Conservation (phyloP, 345 rosid species). For the Noccaea caerulescens region DNA sequence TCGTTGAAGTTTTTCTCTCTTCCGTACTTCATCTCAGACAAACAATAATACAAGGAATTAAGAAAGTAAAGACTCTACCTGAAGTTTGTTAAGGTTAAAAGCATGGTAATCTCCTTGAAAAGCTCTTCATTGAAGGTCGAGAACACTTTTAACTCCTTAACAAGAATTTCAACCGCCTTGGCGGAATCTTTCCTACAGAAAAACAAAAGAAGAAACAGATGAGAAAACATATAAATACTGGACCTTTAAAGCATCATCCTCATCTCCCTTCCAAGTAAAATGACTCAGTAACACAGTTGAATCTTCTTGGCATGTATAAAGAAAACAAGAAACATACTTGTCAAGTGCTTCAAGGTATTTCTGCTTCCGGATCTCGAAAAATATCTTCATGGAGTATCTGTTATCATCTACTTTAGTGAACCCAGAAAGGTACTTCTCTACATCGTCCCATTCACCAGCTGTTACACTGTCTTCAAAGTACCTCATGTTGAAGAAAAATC, state of each 20-base stretch:
- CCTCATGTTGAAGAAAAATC: constrained; percentile 55
- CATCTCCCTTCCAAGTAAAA: not conserved
- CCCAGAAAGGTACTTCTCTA: constrained; percentile 55
- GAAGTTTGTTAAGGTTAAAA: constrained; percentile 51
- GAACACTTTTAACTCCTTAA: constrained; percentile 51
- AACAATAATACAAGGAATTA: not conserved
- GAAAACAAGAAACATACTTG: constrained; percentile 40
- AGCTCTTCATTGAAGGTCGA: constrained; percentile 53
- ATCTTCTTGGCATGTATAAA: not conserved
- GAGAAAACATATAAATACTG: not conserved
- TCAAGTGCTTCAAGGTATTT: constrained; percentile 57
- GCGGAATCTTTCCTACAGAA: constrained; percentile 46
- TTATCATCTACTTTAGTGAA: constrained; percentile 56
- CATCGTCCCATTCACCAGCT: constrained; percentile 59
- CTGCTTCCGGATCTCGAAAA: constrained; percentile 55
- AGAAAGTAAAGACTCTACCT: constrained; percentile 38
- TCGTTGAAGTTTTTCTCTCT: not conserved
- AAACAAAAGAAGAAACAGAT: constrained; percentile 11
- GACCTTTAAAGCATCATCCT: not conserved
- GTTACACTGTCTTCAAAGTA: constrained; percentile 53
- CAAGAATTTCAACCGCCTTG: constrained; percentile 55
- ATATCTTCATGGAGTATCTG: constrained; percentile 53
- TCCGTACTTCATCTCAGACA: constrained; percentile 7
- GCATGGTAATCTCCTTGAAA: constrained; percentile 54
- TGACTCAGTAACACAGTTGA: constrained; percentile 1